Evolutionary conservation across 1,139 yeast species (phyloP).

Genomic region (Meyerozyma guilliermondii): DNA sequence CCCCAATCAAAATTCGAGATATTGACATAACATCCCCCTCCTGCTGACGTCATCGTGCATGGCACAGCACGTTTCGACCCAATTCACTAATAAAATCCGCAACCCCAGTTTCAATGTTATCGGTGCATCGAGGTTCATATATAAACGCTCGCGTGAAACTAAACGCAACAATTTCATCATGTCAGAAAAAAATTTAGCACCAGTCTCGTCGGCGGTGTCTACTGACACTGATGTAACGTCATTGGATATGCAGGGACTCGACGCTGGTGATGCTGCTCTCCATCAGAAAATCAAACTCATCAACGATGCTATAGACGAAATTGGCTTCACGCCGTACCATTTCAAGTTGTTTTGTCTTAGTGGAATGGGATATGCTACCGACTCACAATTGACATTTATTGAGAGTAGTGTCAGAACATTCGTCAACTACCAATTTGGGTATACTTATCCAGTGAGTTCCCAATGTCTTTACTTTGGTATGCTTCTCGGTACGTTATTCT

Average conservation of each 20-base stretch:
- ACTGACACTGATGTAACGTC: background rate
- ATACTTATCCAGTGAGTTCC: constrained; percentile 25
- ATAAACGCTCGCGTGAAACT: background rate
- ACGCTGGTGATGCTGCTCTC: constrained; percentile 24
- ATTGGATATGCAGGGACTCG: constrained; percentile 16
- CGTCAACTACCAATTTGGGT: constrained; percentile 39
- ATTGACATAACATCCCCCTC: background rate
- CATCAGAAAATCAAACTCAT: constrained; percentile 32
- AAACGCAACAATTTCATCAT: background rate
- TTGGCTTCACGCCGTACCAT: constrained; percentile 49
- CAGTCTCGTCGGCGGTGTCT: background rate
- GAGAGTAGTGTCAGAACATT: constrained; percentile 34
- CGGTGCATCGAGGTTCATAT: background rate
- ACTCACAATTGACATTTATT: constrained; percentile 47
- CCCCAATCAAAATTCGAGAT: no score
- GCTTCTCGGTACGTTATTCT: constrained; percentile 49
- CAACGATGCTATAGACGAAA: constrained; percentile 46
- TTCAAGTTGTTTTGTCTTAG: constrained; percentile 39
- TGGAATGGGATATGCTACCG: constrained; percentile 64
- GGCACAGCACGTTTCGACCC: background rate
- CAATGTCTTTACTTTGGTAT: constrained; percentile 32
- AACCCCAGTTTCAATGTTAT: background rate
- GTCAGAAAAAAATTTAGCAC: background rate
- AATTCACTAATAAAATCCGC: background rate
- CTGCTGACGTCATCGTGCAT: background rate